Conservation (phyloP, 805 yeast genomes). For the Zygosaccharomyces gambellarensis region DNA sequence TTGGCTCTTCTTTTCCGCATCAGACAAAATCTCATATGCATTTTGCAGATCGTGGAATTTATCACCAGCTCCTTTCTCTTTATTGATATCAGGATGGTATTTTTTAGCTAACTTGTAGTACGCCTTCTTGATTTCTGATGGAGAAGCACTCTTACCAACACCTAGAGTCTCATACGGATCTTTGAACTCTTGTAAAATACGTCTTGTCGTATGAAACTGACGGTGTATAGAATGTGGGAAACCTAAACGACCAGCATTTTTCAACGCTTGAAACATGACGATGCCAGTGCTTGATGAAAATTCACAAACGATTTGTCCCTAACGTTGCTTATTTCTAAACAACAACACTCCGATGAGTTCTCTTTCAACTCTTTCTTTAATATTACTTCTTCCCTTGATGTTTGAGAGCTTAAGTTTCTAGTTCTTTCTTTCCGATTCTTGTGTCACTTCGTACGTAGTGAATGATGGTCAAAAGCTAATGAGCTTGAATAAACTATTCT, state of each 20-base stretch:
- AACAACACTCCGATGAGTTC: neutral
- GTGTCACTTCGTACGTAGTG: neutral
- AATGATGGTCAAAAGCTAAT: neutral
- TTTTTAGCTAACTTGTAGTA: constrained; percentile 90
- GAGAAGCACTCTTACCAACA: constrained; percentile 61
- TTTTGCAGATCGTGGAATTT: constrained; percentile 90
- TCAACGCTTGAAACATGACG: constrained; percentile 3
- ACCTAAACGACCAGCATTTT: constrained; percentile 3
- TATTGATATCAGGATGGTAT: constrained; percentile 95
- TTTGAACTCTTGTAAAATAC: constrained; percentile 25
- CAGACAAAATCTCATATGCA: constrained; percentile 87
- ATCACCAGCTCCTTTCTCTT: constrained; percentile 80
- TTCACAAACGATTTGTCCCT: too few relatives aligned
- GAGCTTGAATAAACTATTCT: neutral
- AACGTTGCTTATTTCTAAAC: neutral
- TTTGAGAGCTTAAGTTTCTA: neutral
- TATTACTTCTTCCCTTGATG: neutral
- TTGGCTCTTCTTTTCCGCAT: constrained; percentile 78
- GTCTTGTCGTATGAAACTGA: constrained; percentile 19
- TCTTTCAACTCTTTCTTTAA: neutral
- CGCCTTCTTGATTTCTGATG: constrained; percentile 88
- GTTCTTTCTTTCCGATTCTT: constrained; percentile 3
- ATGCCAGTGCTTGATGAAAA: neutral
- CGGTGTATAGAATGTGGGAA: neutral
- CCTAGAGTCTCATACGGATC: constrained; percentile 89